phyloP scores from a whole-genome alignment of 495 filamentous ascomycete species.

The Aspergillus haitiensis region DNA sequence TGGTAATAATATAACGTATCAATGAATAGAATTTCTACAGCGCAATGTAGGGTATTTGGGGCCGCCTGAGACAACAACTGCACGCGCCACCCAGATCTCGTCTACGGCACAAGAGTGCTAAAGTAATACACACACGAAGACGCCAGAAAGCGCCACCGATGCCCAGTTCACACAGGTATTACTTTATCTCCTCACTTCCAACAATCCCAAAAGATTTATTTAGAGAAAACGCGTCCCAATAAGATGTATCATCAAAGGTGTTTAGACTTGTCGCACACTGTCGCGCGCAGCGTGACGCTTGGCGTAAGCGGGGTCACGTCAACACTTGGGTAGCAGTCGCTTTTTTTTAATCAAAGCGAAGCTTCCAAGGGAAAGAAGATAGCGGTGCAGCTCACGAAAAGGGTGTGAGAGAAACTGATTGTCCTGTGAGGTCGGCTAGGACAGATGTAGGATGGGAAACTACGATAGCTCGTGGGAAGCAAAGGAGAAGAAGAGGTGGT shows the following conservation, averaged over 20 bases:
- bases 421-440: conserved; percentile 10
- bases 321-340: conserved; percentile 13
- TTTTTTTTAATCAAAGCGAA: neutral
- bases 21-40: conserved; percentile 40
- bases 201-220: conserved; percentile 23
- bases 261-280: conserved; percentile 13
- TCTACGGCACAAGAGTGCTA: conserved; percentile 48
- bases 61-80: conserved; percentile 22
- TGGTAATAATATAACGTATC: conserved; percentile 27
- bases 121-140: conserved; percentile 47
- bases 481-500: conserved; percentile 19
- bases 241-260: conserved; percentile 11
- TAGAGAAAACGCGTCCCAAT: conserved; percentile 18
- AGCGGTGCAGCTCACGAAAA: neutral
- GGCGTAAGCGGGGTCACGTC: conserved; percentile 42
- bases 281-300: conserved; percentile 28
- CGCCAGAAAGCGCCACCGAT: conserved; percentile 33
- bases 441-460: conserved; percentile 21
- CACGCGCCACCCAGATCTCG: conserved; percentile 36
- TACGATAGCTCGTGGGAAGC: conserved; percentile 17
- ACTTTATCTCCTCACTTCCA: conserved; percentile 33
- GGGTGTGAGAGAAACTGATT: conserved; percentile 1
- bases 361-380: neutral
- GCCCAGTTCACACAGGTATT: conserved; percentile 38
- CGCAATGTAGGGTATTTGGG: conserved; percentile 28